Evolutionary conservation across 202 grass and related monocot genomes (phyloP).

Genomic region (Schoenoplectus tabernaemontani): DNA sequence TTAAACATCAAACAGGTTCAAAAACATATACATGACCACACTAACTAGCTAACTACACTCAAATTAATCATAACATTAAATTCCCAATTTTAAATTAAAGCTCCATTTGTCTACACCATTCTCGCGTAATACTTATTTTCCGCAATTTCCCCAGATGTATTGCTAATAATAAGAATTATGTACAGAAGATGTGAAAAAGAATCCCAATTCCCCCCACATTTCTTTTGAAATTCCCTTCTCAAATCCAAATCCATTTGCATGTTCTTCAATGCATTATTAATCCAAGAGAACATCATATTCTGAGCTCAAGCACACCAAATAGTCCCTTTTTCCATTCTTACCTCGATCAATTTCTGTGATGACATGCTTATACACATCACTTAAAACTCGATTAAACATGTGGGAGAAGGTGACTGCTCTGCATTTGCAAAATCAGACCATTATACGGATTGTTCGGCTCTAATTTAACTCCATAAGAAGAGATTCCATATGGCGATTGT

Average conservation of each 20-base stretch:
- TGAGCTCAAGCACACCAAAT: not conserved
- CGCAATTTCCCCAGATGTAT: slow-evolving; percentile 5
- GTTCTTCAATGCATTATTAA: slow-evolving; percentile 12
- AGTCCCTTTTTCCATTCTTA: not conserved
- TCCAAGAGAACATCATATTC: slow-evolving; percentile 9
- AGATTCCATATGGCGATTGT: slow-evolving; percentile 13
- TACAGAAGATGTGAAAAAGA: slow-evolving; percentile 24
- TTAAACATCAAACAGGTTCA: slow-evolving; percentile 21
- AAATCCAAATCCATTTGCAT: not conserved
- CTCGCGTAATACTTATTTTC: slow-evolving; percentile 9
- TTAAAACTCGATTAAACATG: slow-evolving; percentile 33
- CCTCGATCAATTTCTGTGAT: not conserved
- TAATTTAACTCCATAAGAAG: slow-evolving; percentile 47
- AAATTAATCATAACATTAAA: slow-evolving; percentile 4
- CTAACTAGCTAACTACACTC: slow-evolving; percentile 21
- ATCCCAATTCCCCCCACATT: slow-evolving; percentile 8
- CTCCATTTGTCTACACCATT: slow-evolving; percentile 7
- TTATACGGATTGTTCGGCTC: slow-evolving; percentile 29
- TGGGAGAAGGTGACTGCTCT: slow-evolving; percentile 53
- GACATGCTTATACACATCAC: slow-evolving; percentile 5
- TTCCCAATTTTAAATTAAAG: slow-evolving; percentile 1
- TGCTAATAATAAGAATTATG: slow-evolving; percentile 29
- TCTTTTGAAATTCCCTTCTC: not conserved
- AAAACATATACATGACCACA: slow-evolving; percentile 26
- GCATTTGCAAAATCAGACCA: slow-evolving; percentile 47